Evolutionary conservation across 148 eudicot genomes (phyloP), one percentile per base, ranked within the genome.

Genomic region (Chenopodium album): DNA sequence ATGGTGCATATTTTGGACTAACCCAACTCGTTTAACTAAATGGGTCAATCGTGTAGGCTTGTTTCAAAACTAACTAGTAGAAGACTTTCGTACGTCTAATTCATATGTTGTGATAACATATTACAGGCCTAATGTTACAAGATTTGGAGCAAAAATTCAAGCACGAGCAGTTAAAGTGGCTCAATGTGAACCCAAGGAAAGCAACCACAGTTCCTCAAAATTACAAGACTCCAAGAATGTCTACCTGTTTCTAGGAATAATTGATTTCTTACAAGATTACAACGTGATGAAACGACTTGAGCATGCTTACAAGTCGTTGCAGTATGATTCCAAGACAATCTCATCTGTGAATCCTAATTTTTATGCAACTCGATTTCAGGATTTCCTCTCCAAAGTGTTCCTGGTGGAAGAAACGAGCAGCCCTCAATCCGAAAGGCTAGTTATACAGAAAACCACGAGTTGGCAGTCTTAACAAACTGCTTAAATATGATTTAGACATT

Each of bases 241-340:
- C 3, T 47, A 54, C 59, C 71, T 88, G 50, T 85, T 81, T 50
- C 31, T 85, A 32, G 90, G 90, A 26, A 83, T 88, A 29, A 88
- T 88, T 9, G 90, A 88, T 66, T 85, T 88, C 80, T 60, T 88
- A 47, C 86, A 88, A 52, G 79, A 76, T 76, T 88, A 88, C 90
- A 85, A 76, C 59, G 20, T 88, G 81, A 75, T 85, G 47, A 88
- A 85, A 54, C 64, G 82, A 52, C 50, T 88, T 3, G 90, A 88
- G 83, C 90, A 88, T 66, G 90, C 81, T 19, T 85, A 83, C 79
- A 88, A 88, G 50, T 85, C 90, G 1, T 37, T 88, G 46, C 86
- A 88, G 3, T 85, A 83, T n/a, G 66, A 83, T 66, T 74, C 88
- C 9, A 85, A 81, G 67, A 44, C 76, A 2, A 85, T 88, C 34